A percentile compares a stretch with the other conserved stretches of the same genome.
Conservation (phyloP, 805 yeast genomes). For the Kodamaea sagamina region DNA sequence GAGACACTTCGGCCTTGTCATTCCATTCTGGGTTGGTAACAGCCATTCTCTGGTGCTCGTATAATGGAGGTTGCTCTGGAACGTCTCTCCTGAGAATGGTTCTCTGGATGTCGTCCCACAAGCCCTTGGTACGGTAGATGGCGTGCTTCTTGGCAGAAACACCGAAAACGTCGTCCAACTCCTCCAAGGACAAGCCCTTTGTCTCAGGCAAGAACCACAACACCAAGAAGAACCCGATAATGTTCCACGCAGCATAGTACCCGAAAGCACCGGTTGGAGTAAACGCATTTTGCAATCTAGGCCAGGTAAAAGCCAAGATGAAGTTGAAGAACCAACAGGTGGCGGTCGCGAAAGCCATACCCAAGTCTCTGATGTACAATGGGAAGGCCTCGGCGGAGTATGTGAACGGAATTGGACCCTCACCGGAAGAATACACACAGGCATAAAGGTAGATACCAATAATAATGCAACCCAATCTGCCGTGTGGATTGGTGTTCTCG, state of each 20-base stretch:
- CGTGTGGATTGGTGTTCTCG: slow-evolving; percentile 40
- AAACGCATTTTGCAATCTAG: slow-evolving; percentile 64
- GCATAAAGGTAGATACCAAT: slow-evolving; percentile 75
- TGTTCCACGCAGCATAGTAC: slow-evolving; percentile 85
- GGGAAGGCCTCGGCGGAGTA: slow-evolving; percentile 86
- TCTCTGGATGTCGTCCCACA: slow-evolving; percentile 47
- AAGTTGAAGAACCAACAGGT: slow-evolving; percentile 76
- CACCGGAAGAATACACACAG: slow-evolving; percentile 77
- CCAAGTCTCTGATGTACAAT: slow-evolving; percentile 73
- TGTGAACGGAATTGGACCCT: slow-evolving; percentile 89
- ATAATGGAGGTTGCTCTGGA: slow-evolving; percentile 54
- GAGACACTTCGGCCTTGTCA: slow-evolving; percentile 56
- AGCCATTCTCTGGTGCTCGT: slow-evolving; percentile 58
- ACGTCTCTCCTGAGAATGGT: slow-evolving; percentile 47
- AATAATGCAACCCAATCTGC: slow-evolving; percentile 66
- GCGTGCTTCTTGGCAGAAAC: slow-evolving; percentile 63
- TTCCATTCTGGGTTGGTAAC: slow-evolving; percentile 64
- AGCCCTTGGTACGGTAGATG: slow-evolving; percentile 32
- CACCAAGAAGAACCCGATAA: slow-evolving; percentile 67
- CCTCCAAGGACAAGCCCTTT: slow-evolving; percentile 70
- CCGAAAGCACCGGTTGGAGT: slow-evolving; percentile 85
- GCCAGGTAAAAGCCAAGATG: slow-evolving; percentile 76
- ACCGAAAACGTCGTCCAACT: slow-evolving; percentile 72
- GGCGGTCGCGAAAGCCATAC: slow-evolving; percentile 78
- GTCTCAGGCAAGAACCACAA: slow-evolving; percentile 75